These are phyloP conservation scores for Selaginella tamariscina DNA, from an alignment of 75 land plant genomes.

Conservation along the genomic window DNA sequence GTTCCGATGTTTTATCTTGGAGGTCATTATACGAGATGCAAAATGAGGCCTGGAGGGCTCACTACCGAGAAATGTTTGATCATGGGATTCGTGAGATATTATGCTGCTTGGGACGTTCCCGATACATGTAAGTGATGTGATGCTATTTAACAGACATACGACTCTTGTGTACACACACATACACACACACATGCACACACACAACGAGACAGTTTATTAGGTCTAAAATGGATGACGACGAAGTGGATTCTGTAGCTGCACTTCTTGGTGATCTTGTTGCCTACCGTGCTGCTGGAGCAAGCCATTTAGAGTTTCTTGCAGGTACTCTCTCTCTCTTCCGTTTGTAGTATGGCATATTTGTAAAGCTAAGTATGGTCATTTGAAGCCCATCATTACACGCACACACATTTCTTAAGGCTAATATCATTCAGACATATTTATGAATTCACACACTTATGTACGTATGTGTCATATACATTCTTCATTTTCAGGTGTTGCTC, in stretches of 20 bases:
- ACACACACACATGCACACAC: too few species aligned
- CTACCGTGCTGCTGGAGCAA: constrained; percentile 84
- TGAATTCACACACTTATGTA: too few species aligned
- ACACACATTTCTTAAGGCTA: too few species aligned
- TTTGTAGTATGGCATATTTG: too few species aligned
- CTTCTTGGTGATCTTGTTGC: constrained; percentile 76
- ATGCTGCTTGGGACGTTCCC: constrained; percentile 75
- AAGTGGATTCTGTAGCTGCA: constrained; percentile 67
- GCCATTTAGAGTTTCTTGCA: constrained; percentile 82
- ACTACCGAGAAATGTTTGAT: constrained; percentile 83
- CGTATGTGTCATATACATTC: too few species aligned
- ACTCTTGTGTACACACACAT: too few species aligned
- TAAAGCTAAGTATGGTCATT: too few species aligned
- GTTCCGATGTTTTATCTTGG: constrained; percentile 73
- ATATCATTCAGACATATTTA: too few species aligned
- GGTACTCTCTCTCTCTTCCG: too few species aligned
- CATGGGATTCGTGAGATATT: constrained; percentile 76
- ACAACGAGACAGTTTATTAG: too few species aligned
- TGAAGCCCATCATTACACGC: too few species aligned
- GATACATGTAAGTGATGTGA: constrained; percentile 76
- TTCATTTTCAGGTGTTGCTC: constrained; percentile 60
- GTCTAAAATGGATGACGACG: constrained; percentile 67
- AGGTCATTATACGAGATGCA: constrained; percentile 63
- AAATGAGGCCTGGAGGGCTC: constrained; percentile 75
- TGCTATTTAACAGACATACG: too few species aligned